Evolutionary conservation across 2,329 filamentous ascomycete genomes (phyloP).

Genomic region (Xylaria sp.): DNA sequence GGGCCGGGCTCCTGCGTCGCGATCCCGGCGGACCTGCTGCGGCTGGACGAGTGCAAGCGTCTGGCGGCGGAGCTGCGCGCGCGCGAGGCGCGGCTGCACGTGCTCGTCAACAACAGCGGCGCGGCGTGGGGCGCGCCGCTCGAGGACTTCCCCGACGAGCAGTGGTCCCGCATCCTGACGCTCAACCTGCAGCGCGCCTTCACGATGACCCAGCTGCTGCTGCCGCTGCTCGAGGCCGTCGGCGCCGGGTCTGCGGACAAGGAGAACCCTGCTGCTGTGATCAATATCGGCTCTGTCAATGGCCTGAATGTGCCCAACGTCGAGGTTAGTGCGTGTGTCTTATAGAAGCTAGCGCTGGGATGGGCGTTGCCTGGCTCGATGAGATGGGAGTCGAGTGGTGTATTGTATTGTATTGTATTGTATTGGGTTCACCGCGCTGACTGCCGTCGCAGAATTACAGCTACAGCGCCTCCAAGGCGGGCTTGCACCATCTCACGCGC

Average conservation of each 20-base stretch:
- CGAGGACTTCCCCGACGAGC: constrained; percentile 62
- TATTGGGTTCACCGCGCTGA: background rate
- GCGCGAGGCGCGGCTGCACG: constrained; percentile 59
- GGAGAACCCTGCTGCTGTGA: constrained; percentile 60
- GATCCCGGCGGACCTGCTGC: constrained; percentile 69
- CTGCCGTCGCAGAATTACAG: constrained; percentile 53
- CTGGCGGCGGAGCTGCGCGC: constrained; percentile 58
- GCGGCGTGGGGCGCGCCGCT: constrained; percentile 67
- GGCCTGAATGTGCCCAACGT: constrained; percentile 64
- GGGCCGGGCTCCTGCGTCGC: constrained; percentile 59
- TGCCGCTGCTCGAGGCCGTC: constrained; percentile 61
- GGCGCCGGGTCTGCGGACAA: constrained; percentile 35
- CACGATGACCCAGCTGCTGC: constrained; percentile 66
- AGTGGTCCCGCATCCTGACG: constrained; percentile 65
- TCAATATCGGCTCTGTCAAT: constrained; percentile 70
- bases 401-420: background rate
- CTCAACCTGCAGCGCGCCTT: constrained; percentile 73
- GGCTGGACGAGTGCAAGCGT: constrained; percentile 58
- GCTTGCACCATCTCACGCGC: constrained; percentile 66
- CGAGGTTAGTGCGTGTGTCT: constrained; percentile 45
- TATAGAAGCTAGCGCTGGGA: no score
- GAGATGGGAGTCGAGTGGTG: no score
- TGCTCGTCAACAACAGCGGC: constrained; percentile 71
- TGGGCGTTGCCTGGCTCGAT: no score
- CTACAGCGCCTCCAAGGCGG: constrained; percentile 67